These are phyloP conservation scores for Fusarium begoniae DNA, from an alignment of 2,329 filamentous ascomycete species.

Conservation along the genomic window DNA sequence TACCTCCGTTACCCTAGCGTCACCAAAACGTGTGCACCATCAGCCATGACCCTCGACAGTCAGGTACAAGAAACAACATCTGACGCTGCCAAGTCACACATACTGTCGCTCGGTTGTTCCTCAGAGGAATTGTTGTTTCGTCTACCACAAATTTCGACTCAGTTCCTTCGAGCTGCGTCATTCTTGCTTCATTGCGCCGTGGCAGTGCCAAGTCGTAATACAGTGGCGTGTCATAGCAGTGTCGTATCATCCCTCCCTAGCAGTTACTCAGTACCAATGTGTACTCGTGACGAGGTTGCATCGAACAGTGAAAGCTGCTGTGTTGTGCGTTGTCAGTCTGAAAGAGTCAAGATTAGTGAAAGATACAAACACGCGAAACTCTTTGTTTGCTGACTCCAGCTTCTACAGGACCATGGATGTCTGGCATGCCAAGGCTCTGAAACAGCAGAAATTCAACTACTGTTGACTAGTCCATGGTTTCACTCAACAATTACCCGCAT, in stretches of 20 bases:
- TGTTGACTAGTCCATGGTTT: not conserved
- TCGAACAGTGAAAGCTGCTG: not conserved
- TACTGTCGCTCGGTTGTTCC: not conserved
- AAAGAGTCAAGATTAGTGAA: not conserved
- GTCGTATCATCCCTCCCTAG: not conserved
- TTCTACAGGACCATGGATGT: not conserved
- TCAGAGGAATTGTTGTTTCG: not conserved
- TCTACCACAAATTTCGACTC: not conserved
- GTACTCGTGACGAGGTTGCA: not conserved
- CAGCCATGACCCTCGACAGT: not conserved
- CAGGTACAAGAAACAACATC: conserved; percentile 1
- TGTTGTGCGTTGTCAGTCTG: conserved; percentile 2
- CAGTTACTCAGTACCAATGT: not conserved
- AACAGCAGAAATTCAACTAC: not conserved
- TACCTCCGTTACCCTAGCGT: conserved; percentile 9
- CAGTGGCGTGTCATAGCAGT: conserved; percentile 31
- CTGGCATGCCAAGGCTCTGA: not conserved
- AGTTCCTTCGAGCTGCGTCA: conserved; percentile 21
- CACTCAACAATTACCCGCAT: not conserved
- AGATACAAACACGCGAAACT: not conserved
- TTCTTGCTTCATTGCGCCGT: conserved; percentile 29
- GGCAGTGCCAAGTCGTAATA: conserved; percentile 5
- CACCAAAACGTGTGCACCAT: not conserved
- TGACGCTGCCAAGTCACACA: not conserved
- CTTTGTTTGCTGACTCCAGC: not conserved